Evolutionary conservation across 768 basidiomycete species (phyloP), one percentile per base, ranked within the genome.

Genomic region (Boletellus emodensis): DNA sequence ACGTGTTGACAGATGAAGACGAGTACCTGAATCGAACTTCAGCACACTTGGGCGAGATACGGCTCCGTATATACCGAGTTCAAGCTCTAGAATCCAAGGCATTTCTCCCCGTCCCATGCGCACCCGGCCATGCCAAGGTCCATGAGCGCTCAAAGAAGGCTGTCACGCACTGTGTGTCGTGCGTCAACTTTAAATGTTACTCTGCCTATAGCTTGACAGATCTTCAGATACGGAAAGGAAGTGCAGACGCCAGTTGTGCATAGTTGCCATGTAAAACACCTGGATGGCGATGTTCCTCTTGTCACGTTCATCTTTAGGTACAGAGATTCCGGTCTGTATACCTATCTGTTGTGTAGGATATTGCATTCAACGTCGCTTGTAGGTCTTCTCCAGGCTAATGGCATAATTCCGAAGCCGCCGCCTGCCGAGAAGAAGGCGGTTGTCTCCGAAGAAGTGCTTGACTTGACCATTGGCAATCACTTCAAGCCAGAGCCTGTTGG

Each of bases 71-170:
- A 35, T 17, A 26, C 44, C 54, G 53, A 42, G 51, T 28, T 9
- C 20, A 54, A 12, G 1, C 3, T 10, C n/a, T 44, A 0, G 47
- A n/a, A 22, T 5, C 28, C 18, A 0, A 0, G 13, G 0, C 28
- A 11, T 30, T 24, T 26, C 14, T 7, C n/a, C 1, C 33, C 18
- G 9, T 1, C 12, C 5, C 2, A 4, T 9, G 5, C 9, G 40
- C 20, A 3, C 2, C 35, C 1, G 36, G 46, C 12, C 50, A 60
- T 41, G 40, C 44, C 43, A 69, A 63, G 35, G 41, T 68, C 9
- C 66, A 67, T 34, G 68, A 67, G 20, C 63, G 63, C 24, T 54
- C 61, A 24, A 67, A 67, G 54, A 67, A 67, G 51, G 66, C 61
- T 14, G 50, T 70, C 10, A 56, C 63, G 1, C 63, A 67, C 9